phyloP scores from a whole-genome alignment of 2,329 filamentous ascomycete species.

The Paraphaeosphaeria minitans region DNA sequence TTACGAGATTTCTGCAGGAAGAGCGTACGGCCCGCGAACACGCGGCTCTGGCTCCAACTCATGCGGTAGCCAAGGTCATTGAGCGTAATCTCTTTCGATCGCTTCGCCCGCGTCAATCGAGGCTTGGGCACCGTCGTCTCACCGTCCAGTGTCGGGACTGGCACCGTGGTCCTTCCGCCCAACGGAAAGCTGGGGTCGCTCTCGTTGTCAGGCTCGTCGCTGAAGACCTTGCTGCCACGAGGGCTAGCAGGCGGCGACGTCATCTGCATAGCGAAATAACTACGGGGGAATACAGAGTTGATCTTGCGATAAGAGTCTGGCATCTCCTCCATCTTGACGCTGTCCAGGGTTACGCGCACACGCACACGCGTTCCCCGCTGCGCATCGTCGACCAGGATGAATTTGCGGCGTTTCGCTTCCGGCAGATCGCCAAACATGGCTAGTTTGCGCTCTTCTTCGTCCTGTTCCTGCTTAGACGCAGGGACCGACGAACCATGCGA shows the following conservation, averaged over 20 bases:
- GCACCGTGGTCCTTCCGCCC: slow-evolving; percentile 54
- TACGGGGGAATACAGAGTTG: slow-evolving; percentile 87
- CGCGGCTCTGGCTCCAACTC: slow-evolving; percentile 94
- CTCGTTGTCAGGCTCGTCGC: slow-evolving; percentile 58
- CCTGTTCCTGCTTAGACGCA: slow-evolving; percentile 57
- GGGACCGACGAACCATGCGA: slow-evolving; percentile 50
- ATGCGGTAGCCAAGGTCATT: slow-evolving; percentile 95
- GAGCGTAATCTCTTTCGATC: slow-evolving; percentile 83
- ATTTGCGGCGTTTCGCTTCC: slow-evolving; percentile 90
- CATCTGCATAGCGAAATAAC: slow-evolving; percentile 93
- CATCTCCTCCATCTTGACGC: slow-evolving; percentile 92
- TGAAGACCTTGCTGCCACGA: slow-evolving; percentile 75
- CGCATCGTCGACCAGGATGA: slow-evolving; percentile 91
- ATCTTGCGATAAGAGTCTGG: slow-evolving; percentile 92
- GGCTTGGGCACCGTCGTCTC: slow-evolving; percentile 78
- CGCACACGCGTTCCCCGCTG: slow-evolving; percentile 76
- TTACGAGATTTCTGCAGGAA: slow-evolving; percentile 91
- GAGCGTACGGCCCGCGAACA: slow-evolving; percentile 83
- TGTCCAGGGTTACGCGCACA: slow-evolving; percentile 90
- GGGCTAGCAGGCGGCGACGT: slow-evolving; percentile 79
- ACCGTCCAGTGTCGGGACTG: slow-evolving; percentile 65
- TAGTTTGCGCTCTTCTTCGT: slow-evolving; percentile 64
- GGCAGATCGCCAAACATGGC: slow-evolving; percentile 87
- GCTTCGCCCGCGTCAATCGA: slow-evolving; percentile 69
- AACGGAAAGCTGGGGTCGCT: slow-evolving; percentile 53